phyloP scores from a whole-genome alignment of 1,284 basidiomycete genomes.

The Ustilago lituana region DNA sequence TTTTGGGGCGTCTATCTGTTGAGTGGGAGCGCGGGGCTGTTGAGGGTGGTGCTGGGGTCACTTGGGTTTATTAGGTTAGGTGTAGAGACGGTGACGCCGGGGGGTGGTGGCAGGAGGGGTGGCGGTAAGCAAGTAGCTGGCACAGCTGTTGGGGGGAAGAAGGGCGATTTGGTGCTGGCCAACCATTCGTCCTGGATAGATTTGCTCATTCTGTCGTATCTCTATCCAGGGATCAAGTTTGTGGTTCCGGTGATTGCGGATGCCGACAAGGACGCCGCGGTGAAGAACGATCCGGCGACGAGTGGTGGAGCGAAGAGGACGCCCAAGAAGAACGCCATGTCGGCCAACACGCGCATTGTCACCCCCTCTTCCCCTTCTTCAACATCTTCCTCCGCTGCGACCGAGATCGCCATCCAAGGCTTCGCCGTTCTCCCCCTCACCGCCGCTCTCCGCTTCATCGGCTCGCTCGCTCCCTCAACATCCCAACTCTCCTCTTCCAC shows the following conservation, averaged over 20 bases:
- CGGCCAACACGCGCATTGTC: slow-evolving; percentile 31
- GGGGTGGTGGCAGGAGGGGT: background rate
- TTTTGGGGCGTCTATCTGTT: slow-evolving; percentile 12
- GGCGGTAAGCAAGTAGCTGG: background rate
- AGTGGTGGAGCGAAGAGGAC: slow-evolving; percentile 19
- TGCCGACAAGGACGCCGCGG: background rate
- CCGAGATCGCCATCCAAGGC: slow-evolving; percentile 11
- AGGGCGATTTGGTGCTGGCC: slow-evolving; percentile 58
- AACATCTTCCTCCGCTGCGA: slow-evolving; percentile 5
- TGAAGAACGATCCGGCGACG: background rate
- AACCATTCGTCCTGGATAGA: slow-evolving; percentile 64
- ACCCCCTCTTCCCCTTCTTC: slow-evolving; percentile 18
- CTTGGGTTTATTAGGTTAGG: slow-evolving; percentile 13
- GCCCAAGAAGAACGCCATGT: slow-evolving; percentile 43
- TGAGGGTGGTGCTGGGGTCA: slow-evolving; percentile 12
- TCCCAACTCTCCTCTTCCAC: background rate
- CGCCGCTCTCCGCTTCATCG: slow-evolving; percentile 3
- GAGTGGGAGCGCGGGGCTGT: background rate
- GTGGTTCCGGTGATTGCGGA: slow-evolving; percentile 23
- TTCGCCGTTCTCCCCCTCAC: slow-evolving; percentile 10
- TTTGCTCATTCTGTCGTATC: slow-evolving; percentile 54
- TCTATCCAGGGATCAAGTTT: slow-evolving; percentile 29
- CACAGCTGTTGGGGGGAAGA: slow-evolving; percentile 18
- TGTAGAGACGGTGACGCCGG: slow-evolving; percentile 1
- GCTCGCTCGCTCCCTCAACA: slow-evolving; percentile 14